Base-by-base conservation (phyloP, 2,329 filamentous ascomycete genomes). In the Cladorrhinum sp. region DNA sequence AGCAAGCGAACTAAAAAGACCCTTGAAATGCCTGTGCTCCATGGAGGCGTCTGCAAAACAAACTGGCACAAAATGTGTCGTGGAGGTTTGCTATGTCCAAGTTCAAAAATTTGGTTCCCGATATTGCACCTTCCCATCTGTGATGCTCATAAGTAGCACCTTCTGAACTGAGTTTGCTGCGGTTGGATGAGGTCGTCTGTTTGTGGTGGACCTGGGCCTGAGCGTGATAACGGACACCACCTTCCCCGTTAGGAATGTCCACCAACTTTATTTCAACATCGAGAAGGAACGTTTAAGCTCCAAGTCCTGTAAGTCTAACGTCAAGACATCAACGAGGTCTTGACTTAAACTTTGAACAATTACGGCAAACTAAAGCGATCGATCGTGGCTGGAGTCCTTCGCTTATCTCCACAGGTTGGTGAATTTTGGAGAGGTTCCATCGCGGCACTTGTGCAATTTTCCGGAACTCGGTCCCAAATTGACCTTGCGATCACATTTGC, bases 241-340 rank as follows among this genome's bases (percentile, higher is more conserved):
- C 59, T 61, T 61, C 59, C 59, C 24, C 50, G 23, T 61, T 55
- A 49, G 58, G 42, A 56, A 51, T n/a, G 39, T 48, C 28, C 20
- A 12, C 23, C n/a, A 53, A 58, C 50, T 61, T 21, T 61, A 55
- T 51, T 61, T 39, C 24, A 49, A 58, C 50, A 57, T 52, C 55
- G 42, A 57, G 12, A 18, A 30, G 51, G 33, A 46, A 33, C 33
- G 3, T 48, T 39, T 46, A 21, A 4, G 20, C 18, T 28, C 21
- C 36, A n/a, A 14, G 36, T 42, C 7, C 10, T 14, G n/a, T n/a
- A n/a, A n/a, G n/a, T n/a, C n/a, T n/a, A n/a, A n/a, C n/a, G n/a
- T n/a, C n/a, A n/a, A n/a, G n/a, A n/a, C n/a, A n/a, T n/a, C n/a
- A n/a, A n/a, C n/a, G n/a, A n/a, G n/a, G n/a, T n/a, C n/a, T n/a